Conservation (phyloP, 768 basidiomycete species). For the Panaeolus papilionaceus region DNA sequence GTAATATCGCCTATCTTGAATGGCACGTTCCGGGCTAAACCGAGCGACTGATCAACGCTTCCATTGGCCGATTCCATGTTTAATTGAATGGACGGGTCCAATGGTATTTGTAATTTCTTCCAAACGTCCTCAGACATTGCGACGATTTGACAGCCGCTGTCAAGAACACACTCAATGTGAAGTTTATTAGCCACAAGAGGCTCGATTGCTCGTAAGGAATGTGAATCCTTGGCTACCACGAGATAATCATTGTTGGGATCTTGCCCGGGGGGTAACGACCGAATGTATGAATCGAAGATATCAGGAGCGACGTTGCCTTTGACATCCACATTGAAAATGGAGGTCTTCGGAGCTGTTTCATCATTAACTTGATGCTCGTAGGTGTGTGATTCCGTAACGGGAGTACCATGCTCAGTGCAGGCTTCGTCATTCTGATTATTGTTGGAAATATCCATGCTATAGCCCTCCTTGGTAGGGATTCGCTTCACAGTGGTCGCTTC, state of each 20-base stretch:
- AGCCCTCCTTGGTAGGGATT: not conserved
- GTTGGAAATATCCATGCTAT: not conserved
- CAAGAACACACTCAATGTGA: conserved; percentile 26
- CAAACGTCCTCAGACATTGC: conserved; percentile 32
- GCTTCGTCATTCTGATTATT: not conserved
- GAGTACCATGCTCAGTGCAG: not conserved
- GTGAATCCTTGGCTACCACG: conserved; percentile 22
- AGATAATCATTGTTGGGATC: not conserved
- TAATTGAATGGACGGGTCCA: conserved; percentile 29
- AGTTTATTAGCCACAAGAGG: conserved; percentile 23
- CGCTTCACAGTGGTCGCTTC: conserved; percentile 25
- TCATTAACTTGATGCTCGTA: not conserved
- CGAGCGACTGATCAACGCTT: conserved; percentile 1
- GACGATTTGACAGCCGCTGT: conserved; percentile 35
- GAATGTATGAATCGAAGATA: conserved; percentile 14
- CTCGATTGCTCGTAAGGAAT: conserved; percentile 23
- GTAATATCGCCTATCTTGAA: conserved; percentile 30
- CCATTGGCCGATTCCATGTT: conserved; percentile 17
- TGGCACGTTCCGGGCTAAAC: conserved; percentile 27
- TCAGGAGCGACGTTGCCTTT: not conserved
- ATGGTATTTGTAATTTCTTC: conserved; percentile 22
- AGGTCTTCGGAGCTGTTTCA: not conserved
- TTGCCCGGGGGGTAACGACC: conserved; percentile 13
- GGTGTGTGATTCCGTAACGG: too few relatives aligned
- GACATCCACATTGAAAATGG: too few relatives aligned